phyloP scores from a whole-genome alignment of 2,329 filamentous ascomycete genomes.

The Scopulariopsis brevicaulis region DNA sequence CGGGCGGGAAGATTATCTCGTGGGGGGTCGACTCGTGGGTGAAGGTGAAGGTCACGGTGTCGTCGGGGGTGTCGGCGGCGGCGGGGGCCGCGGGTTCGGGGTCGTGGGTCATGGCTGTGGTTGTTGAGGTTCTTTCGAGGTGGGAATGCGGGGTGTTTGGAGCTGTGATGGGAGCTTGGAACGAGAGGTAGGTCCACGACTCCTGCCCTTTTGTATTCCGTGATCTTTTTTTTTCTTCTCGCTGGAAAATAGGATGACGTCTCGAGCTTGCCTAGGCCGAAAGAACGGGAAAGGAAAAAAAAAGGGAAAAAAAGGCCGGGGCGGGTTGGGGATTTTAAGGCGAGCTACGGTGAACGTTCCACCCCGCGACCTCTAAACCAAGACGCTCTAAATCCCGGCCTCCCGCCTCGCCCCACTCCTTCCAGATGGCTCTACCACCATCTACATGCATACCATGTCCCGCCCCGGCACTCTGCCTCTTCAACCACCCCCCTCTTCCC shows the following conservation, averaged over 20 bases:
- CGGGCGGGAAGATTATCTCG: slow-evolving; percentile 28
- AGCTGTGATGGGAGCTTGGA: background rate
- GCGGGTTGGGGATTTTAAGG: background rate
- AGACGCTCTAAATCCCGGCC: background rate
- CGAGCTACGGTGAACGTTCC: background rate
- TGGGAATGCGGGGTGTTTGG: background rate
- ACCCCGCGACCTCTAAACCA: background rate
- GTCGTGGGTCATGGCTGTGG: background rate
- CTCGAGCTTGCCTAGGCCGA: background rate
- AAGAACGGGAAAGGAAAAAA: background rate
- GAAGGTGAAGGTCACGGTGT: slow-evolving; percentile 29
- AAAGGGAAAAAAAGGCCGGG: background rate
- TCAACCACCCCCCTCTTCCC: too few relatives aligned
- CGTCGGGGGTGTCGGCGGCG: slow-evolving; percentile 10
- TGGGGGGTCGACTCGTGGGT: slow-evolving; percentile 33
- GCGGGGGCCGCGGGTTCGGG: slow-evolving; percentile 4
- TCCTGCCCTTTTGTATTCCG: background rate
- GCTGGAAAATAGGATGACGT: background rate
- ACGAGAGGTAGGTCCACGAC: background rate
- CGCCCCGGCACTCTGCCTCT: too few relatives aligned
- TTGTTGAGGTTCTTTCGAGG: background rate
- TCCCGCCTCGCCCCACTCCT: slow-evolving; percentile 2
- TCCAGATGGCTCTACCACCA: slow-evolving; percentile 5
- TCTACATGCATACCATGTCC: background rate
- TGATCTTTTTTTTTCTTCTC: background rate